Percentiles rank a stretch among this genome's conserved stretches.
Evolutionary conservation across 768 basidiomycete genomes (phyloP).

Genomic region (Boletellus ananiceps): DNA sequence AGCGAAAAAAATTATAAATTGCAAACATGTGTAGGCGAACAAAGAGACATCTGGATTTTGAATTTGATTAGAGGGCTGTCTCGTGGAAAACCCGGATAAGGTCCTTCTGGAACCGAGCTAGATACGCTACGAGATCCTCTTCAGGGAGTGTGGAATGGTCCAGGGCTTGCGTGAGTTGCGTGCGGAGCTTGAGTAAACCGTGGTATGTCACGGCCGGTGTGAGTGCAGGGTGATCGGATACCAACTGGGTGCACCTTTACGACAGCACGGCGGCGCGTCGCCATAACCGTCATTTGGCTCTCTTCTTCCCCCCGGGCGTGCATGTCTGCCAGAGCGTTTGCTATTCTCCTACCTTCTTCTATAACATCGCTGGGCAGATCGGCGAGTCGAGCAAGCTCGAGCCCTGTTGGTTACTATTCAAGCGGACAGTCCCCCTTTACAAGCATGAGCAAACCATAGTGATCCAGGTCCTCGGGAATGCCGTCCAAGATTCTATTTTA

Average conservation of each 20-base stretch:
- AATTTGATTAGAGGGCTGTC: slow-evolving; percentile 12
- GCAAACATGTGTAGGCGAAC: slow-evolving; percentile 4
- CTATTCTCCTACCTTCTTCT: slow-evolving; percentile 54
- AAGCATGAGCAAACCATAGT: slow-evolving; percentile 56
- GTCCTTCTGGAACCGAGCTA: slow-evolving; percentile 66
- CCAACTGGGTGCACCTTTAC: slow-evolving; percentile 48
- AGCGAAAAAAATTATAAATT: slow-evolving; percentile 1
- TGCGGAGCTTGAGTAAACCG: slow-evolving; percentile 51
- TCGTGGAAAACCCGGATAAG: slow-evolving; percentile 48
- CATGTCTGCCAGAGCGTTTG: slow-evolving; percentile 52
- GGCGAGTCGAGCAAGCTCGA: slow-evolving; percentile 85
- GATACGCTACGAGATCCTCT: slow-evolving; percentile 59
- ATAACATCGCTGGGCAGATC: slow-evolving; percentile 77
- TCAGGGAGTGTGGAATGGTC: slow-evolving; percentile 73
- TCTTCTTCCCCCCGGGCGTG: slow-evolving; percentile 55
- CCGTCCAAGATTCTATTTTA: slow-evolving; percentile 68
- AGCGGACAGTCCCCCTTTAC: not conserved
- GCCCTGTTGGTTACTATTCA: slow-evolving; percentile 45
- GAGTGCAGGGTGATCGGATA: not conserved
- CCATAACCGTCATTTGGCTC: slow-evolving; percentile 56
- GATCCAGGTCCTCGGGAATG: slow-evolving; percentile 51
- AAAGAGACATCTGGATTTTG: not conserved
- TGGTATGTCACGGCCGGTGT: not conserved
- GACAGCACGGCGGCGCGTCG: slow-evolving; percentile 61
- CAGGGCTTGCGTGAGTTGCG: slow-evolving; percentile 68